A percentile compares a stretch with the other conserved stretches of the same genome.
These are phyloP conservation scores for Camelina laxa DNA, from an alignment of 345 rosid genomes.

Conservation along the genomic window DNA sequence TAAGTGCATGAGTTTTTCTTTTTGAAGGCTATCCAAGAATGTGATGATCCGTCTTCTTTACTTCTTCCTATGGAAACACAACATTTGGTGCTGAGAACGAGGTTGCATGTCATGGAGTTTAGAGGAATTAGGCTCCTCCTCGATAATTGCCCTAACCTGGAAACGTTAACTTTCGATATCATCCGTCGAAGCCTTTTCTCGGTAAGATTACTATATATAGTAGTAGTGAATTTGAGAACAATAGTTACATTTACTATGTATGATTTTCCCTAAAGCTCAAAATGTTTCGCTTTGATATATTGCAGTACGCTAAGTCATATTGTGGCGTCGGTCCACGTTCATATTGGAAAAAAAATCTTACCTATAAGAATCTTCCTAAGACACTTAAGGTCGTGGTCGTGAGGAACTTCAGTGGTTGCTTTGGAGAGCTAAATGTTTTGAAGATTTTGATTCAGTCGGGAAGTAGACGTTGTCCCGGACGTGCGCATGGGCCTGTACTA, in stretches of 20 bases:
- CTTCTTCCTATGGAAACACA: slow-evolving; percentile 26
- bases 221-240: neutral
- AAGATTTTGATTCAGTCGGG: neutral
- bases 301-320: neutral
- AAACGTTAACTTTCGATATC: slow-evolving; percentile 5
- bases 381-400: neutral
- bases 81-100: slow-evolving; percentile 49
- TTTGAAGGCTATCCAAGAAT: neutral
- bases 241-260: neutral
- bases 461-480: neutral
- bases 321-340: neutral
- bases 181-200: neutral
- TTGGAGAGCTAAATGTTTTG: neutral
- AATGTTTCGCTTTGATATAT: neutral
- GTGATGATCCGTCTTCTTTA: neutral
- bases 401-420: neutral
- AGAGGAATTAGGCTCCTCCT: slow-evolving; percentile 52
- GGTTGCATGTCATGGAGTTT: slow-evolving; percentile 41
- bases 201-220: neutral
- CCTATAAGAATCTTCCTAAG: neutral
- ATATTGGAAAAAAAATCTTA: neutral
- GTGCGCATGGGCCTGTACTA: neutral
- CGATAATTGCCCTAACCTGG: slow-evolving; percentile 36
- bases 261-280: neutral
- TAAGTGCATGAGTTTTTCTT: neutral